Percentiles rank a stretch among this genome's conserved stretches.
phyloP scores from a whole-genome alignment of 352 stramenopile species.

The Pseudoperonospora humuli region DNA sequence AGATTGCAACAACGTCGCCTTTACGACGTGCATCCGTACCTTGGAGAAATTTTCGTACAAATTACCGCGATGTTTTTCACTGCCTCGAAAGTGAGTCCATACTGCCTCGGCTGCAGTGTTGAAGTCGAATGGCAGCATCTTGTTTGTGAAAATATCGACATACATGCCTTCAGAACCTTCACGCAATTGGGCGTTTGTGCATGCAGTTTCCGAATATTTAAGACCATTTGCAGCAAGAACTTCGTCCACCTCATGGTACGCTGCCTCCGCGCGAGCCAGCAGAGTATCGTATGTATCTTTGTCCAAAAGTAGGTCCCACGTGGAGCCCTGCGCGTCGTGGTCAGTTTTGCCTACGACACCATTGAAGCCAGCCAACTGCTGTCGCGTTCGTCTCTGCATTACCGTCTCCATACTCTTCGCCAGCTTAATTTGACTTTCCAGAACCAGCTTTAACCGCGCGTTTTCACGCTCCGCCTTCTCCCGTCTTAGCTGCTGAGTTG shows the following conservation, averaged over 20 bases:
- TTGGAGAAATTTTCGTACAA: conserved; percentile 35
- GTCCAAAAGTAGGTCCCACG: conserved; percentile 26
- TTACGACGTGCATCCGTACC: conserved; percentile 8
- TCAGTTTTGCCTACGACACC: conserved; percentile 16
- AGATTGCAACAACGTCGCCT: neutral
- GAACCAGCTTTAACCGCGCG: conserved; percentile 33
- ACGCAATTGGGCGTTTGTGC: conserved; percentile 27
- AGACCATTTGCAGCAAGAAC: conserved; percentile 36
- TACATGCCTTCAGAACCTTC: conserved; percentile 31
- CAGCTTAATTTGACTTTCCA: conserved; percentile 41
- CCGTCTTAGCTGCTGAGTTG: conserved; percentile 22
- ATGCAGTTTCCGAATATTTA: conserved; percentile 20
- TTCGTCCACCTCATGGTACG: conserved; percentile 32
- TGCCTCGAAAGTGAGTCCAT: conserved; percentile 41
- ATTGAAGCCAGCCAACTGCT: conserved; percentile 28
- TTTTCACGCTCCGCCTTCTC: conserved; percentile 39
- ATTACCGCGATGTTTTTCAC: conserved; percentile 35
- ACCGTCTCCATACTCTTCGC: conserved; percentile 40
- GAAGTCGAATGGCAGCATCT: conserved; percentile 41
- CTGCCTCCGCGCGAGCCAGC: conserved; percentile 21
- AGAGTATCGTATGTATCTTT: conserved; percentile 31
- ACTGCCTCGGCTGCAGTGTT: conserved; percentile 28
- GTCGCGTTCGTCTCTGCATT: conserved; percentile 24
- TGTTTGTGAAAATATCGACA: conserved; percentile 40
- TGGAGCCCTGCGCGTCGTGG: conserved; percentile 7